Percentiles rank a stretch among this genome's conserved stretches.
Evolutionary conservation across 108 stramenopile genomes (phyloP).

Genomic region (Chaetoceros muelleri): DNA sequence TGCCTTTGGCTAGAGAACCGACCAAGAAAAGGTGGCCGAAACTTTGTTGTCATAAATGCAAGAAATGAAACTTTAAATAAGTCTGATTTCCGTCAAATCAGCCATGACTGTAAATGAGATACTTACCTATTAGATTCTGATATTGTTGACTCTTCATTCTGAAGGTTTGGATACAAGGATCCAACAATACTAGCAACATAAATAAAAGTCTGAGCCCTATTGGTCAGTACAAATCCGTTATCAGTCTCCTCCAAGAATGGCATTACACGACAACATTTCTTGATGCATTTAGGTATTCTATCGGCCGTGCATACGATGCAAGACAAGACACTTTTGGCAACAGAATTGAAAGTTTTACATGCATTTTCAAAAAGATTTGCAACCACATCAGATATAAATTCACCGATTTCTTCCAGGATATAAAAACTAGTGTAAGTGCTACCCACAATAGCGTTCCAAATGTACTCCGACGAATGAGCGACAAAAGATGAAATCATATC

Average conservation of each 20-base stretch:
- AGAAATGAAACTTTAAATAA: neutral
- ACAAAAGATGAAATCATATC: neutral
- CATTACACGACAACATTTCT: neutral
- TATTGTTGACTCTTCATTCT: no score
- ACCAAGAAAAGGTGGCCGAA: neutral
- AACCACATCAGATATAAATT: neutral
- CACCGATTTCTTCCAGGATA: neutral
- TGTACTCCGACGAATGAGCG: neutral
- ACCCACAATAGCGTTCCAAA: neutral
- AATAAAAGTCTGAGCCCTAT: neutral
- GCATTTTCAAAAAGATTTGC: neutral
- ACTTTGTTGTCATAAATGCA: neutral
- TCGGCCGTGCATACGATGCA: neutral
- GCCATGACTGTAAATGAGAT: no score
- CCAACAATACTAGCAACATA: no score
- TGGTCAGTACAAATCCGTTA: neutral
- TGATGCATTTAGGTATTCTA: neutral
- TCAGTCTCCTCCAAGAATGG: neutral
- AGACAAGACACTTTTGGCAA: neutral
- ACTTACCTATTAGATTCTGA: no score
- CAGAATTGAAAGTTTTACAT: neutral
- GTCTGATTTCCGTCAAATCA: no score
- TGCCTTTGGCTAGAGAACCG: neutral
- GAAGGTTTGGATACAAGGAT: no score
- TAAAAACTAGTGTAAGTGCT: neutral